These are phyloP conservation scores for Circinella umbellata DNA, from an alignment of 371 early-diverging fungal genomes.

Conservation along the genomic window DNA sequence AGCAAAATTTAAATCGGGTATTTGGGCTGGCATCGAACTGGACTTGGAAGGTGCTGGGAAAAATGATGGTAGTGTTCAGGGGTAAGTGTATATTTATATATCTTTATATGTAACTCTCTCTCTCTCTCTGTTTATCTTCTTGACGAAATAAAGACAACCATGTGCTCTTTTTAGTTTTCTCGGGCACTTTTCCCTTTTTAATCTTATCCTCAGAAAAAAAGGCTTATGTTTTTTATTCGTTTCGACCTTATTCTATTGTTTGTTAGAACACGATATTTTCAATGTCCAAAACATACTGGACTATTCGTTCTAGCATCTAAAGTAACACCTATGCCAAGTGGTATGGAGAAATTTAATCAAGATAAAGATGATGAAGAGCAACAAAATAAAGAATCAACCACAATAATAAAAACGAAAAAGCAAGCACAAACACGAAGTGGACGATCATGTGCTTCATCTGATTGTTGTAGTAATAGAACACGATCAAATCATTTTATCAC, in stretches of 20 bases:
- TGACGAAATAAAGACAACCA: too few species aligned
- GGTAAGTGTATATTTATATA: conserved; percentile 42
- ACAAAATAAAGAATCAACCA: background rate
- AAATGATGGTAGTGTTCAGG: conserved; percentile 80
- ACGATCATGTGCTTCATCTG: conserved; percentile 16
- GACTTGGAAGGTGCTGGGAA: conserved; percentile 78
- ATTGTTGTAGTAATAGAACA: conserved; percentile 8
- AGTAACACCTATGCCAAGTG: conserved; percentile 19
- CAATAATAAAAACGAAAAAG: background rate
- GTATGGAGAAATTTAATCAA: conserved; percentile 15
- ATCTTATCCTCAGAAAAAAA: conserved; percentile 1
- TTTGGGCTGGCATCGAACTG: conserved; percentile 85
- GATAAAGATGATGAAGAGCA: conserved; percentile 12
- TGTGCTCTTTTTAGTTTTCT: too few species aligned
- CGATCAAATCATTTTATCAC: background rate
- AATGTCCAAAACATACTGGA: conserved; percentile 68
- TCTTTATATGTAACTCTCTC: background rate
- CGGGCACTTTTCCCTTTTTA: conserved; percentile 4
- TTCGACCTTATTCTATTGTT: too few species aligned
- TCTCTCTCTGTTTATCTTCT: too few species aligned
- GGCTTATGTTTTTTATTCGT: background rate
- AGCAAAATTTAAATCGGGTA: conserved; percentile 68
- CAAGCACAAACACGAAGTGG: background rate
- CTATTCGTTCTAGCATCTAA: conserved; percentile 74
- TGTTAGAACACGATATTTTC: conserved; percentile 64